Conservation (phyloP, 306 rosid genomes). For the Vigna radiata region DNA sequence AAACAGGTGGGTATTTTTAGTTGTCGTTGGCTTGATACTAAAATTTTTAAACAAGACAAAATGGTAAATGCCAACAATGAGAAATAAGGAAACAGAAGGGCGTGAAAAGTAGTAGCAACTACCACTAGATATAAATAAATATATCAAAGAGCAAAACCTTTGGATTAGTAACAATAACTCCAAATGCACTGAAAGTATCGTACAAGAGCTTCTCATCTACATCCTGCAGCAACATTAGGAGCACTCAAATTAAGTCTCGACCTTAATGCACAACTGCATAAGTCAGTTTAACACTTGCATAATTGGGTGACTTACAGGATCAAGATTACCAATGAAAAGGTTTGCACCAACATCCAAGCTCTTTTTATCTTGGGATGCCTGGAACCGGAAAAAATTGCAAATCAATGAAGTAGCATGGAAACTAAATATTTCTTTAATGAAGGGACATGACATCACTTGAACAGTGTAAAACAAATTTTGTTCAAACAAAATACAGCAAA, state of each 20-base stretch:
- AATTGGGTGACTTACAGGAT: conserved; percentile 69
- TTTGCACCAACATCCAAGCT: conserved; percentile 98
- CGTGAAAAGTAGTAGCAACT: conserved; percentile 22
- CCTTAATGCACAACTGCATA: background rate
- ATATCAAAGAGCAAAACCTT: conserved; percentile 62
- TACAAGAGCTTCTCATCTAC: conserved; percentile 96
- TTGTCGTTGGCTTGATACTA: background rate
- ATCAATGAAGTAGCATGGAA: conserved; percentile 28
- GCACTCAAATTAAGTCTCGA: conserved; percentile 31
- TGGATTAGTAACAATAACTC: conserved; percentile 96
- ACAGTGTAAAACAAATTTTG: conserved; percentile 2
- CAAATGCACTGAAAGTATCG: conserved; percentile 99
- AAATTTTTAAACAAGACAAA: background rate
- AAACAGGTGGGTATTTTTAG: conserved; percentile 14
- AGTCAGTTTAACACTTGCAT: conserved; percentile 1
- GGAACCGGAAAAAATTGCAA: conserved; percentile 30
- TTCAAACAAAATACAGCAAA: conserved; percentile 17
- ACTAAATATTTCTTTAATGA: conserved; percentile 16
- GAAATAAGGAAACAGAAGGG: background rate
- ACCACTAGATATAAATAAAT: conserved; percentile 10
- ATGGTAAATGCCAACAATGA: background rate
- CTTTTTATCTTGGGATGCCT: conserved; percentile 99
- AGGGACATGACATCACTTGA: conserved; percentile 7
- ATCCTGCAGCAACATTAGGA: conserved; percentile 66
- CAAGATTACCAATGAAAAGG: conserved; percentile 96